A percentile compares a stretch with the other conserved stretches of the same genome.
Conservation (phyloP, 1,139 yeast genomes). For the Pichia kudriavzevii region DNA sequence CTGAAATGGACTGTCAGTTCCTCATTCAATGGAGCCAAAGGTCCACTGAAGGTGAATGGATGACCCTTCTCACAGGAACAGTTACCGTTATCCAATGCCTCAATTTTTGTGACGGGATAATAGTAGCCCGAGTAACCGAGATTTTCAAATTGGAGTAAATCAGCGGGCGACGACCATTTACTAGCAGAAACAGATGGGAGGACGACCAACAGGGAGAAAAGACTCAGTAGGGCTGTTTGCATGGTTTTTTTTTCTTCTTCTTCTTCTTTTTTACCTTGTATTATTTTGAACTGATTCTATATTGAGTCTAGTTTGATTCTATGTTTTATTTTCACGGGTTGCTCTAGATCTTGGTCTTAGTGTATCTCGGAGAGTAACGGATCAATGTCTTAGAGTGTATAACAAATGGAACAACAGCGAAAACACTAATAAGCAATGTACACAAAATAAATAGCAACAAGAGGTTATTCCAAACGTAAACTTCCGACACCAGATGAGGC, state of each 20-base stretch:
- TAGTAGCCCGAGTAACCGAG: slow-evolving; percentile 64
- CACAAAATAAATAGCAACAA: too few relatives aligned
- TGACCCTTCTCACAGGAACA: slow-evolving; percentile 47
- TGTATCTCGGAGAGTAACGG: too few relatives aligned
- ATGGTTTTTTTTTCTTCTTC: not conserved
- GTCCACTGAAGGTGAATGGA: slow-evolving; percentile 45
- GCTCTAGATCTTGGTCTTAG: too few relatives aligned
- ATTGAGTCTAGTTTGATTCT: too few relatives aligned
- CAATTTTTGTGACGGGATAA: slow-evolving; percentile 39
- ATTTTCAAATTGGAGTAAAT: slow-evolving; percentile 46
- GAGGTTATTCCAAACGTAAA: too few relatives aligned
- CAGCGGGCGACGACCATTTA: slow-evolving; percentile 24
- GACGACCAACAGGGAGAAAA: not conserved
- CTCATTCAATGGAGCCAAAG: slow-evolving; percentile 59
- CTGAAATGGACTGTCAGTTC: slow-evolving; percentile 75
- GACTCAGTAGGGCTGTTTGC: not conserved
- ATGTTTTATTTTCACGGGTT: too few relatives aligned
- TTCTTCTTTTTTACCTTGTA: not conserved
- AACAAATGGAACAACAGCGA: too few relatives aligned
- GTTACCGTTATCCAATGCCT: slow-evolving; percentile 40
- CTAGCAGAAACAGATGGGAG: slow-evolving; percentile 4
- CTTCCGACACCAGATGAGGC: too few relatives aligned
- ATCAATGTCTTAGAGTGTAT: too few relatives aligned
- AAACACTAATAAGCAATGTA: too few relatives aligned
- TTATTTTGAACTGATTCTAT: too few relatives aligned